A percentile compares a stretch with the other conserved stretches of the same genome.
These are phyloP conservation scores for Heliosperma pusillum DNA, from an alignment of 148 eudicot genomes.

Conservation along the genomic window DNA sequence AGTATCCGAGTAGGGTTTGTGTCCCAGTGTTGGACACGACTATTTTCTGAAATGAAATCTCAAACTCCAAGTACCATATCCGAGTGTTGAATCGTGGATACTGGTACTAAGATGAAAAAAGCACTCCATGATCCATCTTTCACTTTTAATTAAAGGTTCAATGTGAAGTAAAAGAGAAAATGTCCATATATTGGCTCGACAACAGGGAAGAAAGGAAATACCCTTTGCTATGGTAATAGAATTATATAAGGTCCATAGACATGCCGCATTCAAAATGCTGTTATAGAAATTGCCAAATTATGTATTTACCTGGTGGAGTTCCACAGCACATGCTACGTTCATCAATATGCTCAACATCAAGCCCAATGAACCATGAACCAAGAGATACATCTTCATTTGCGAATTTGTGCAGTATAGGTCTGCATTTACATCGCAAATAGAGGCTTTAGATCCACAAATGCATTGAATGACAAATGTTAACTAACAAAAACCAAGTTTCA, in stretches of 20 bases:
- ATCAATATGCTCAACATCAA: constrained; percentile 88
- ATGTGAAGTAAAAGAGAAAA: too few relatives aligned
- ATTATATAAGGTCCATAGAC: background rate
- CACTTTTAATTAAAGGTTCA: too few relatives aligned
- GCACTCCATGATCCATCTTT: too few relatives aligned
- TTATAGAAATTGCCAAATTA: background rate
- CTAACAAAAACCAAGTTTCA: background rate
- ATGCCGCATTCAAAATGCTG: background rate
- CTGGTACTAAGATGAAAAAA: too few relatives aligned
- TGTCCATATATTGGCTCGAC: too few relatives aligned
- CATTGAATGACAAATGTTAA: background rate
- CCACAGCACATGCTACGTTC: constrained; percentile 94
- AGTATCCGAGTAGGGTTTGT: too few relatives aligned
- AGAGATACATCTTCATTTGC: constrained; percentile 96
- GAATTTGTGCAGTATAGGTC: constrained; percentile 81
- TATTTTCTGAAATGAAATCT: too few relatives aligned
- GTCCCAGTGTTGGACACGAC: too few relatives aligned
- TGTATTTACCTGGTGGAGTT: constrained; percentile 79
- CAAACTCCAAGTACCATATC: too few relatives aligned
- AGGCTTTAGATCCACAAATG: background rate
- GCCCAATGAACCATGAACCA: constrained; percentile 94
- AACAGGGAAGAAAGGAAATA: too few relatives aligned
- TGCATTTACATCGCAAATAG: constrained; percentile 28
- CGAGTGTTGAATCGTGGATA: too few relatives aligned
- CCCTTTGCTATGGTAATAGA: background rate